These are phyloP conservation scores for Fusarium sp. DNA, from an alignment of 2,329 filamentous ascomycete genomes.

Conservation along the genomic window DNA sequence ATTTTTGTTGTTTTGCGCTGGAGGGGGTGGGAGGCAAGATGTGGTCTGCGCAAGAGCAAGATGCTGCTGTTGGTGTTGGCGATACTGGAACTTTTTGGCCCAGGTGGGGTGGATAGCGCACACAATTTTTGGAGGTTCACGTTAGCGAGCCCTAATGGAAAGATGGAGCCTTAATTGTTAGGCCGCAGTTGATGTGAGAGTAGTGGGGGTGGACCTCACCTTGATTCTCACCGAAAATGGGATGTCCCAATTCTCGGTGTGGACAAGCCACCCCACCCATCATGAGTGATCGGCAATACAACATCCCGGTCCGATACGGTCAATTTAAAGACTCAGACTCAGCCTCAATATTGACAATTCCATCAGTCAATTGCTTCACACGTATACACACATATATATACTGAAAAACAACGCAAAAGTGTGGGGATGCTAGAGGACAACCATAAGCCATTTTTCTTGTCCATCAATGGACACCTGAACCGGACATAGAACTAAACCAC, in stretches of 20 bases:
- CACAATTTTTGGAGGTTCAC: constrained; percentile 42
- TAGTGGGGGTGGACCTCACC: constrained; percentile 16
- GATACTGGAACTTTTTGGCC: constrained; percentile 46
- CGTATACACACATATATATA: constrained; percentile 24
- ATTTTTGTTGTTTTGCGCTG: constrained; percentile 45
- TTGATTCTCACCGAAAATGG: constrained; percentile 14
- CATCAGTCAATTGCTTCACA: constrained; percentile 37
- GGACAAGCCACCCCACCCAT: neutral
- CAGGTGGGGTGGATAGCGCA: constrained; percentile 40
- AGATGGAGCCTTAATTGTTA: constrained; percentile 34
- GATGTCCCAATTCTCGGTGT: constrained; percentile 4
- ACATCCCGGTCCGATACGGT: neutral
- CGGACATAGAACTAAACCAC: constrained; percentile 36
- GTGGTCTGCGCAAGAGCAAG: constrained; percentile 43
- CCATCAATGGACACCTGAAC: constrained; percentile 24
- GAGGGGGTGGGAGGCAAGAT: constrained; percentile 45
- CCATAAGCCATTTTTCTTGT: constrained; percentile 24
- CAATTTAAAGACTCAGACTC: neutral
- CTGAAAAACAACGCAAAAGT: constrained; percentile 35
- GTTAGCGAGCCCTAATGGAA: constrained; percentile 49
- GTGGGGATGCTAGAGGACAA: constrained; percentile 34
- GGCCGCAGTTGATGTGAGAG: constrained; percentile 15
- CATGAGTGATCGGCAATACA: constrained; percentile 25
- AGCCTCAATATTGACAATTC: constrained; percentile 9
- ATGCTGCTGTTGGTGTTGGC: constrained; percentile 42